Evolutionary conservation across 2,329 filamentous ascomycete species (phyloP), one percentile per base, ranked within the genome.

Genomic region (Paraphoma sp.): DNA sequence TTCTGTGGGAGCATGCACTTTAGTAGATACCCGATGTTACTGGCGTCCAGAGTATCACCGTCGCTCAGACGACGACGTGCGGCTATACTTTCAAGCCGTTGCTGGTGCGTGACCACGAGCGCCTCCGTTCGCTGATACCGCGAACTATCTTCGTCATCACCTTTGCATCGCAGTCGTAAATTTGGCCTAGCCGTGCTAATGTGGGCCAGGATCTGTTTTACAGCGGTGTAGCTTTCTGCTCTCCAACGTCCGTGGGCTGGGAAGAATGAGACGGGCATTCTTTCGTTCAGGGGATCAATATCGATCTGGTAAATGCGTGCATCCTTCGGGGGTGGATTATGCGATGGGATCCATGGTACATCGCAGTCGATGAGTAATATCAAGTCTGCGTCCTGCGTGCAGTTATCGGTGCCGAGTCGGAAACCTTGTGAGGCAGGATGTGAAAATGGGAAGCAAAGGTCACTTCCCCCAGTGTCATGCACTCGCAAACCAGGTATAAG

Each of bases 261-360:
- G 45, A 93, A 84, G 65, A 92, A 93, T 69, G 89, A 89, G 17
- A 92, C 80, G 0, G 89, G 89, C 82, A 92, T 92, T 72, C 88
- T 83, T 73, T 89, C 86, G 78, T 89, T 89, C 28, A 89, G 76
- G 1, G 87, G 86, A 62, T 89, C 87, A 45, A 87, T 81, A 63
- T 89, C 87, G 43, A 89, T 81, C 65, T 89, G 87, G 76, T 86
- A 88, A 53, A 89, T 78, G 59, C 80, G 81, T 17, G 84, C 83
- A 14, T 82, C 80, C 2, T 79, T 74, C 1, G 74, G 74, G 0
- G 87, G 87, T 62, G 81, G 81, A 74, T 85, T 87, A 12, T 33
- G 43, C n/a, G 59, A 59, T 6, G 61, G 59, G 12, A 65, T 69
- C 63, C 63, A 69, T 8, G 64, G 65, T 2, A 69, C 59, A 50